These are phyloP conservation scores for Casuarina glauca DNA, from an alignment of 306 rosid species.

Conservation along the genomic window DNA sequence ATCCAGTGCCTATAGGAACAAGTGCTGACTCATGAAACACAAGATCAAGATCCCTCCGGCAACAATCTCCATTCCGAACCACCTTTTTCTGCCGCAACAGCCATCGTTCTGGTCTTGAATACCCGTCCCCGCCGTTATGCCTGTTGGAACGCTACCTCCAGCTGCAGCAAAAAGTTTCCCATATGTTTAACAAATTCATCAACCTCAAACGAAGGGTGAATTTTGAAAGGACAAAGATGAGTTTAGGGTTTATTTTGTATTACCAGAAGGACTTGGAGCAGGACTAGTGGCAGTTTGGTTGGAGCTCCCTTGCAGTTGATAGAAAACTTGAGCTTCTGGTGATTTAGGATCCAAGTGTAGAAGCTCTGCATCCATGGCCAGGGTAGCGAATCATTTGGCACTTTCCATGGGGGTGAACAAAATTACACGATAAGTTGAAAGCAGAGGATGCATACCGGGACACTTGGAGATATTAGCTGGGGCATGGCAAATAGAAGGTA, in stretches of 20 bases:
- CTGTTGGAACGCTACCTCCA: slow-evolving; percentile 27
- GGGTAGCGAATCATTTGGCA: not conserved
- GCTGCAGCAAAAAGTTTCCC: not conserved
- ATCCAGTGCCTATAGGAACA: slow-evolving; percentile 21
- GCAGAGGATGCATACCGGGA: slow-evolving; percentile 44
- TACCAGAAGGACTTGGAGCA: slow-evolving; percentile 57
- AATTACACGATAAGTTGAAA: too few relatives aligned
- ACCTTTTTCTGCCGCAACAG: slow-evolving; percentile 16
- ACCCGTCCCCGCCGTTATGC: slow-evolving; percentile 6
- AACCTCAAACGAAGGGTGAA: not conserved
- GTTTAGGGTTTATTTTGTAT: not conserved
- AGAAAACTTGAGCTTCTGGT: slow-evolving; percentile 74
- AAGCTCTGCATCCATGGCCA: slow-evolving; percentile 46
- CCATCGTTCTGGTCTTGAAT: slow-evolving; percentile 37
- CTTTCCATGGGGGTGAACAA: too few relatives aligned
- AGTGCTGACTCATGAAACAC: slow-evolving; percentile 21
- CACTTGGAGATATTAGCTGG: slow-evolving; percentile 79
- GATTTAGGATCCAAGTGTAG: slow-evolving; percentile 82
- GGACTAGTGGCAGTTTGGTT: slow-evolving; percentile 22
- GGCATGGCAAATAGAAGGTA: slow-evolving; percentile 63
- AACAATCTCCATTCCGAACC: slow-evolving; percentile 19
- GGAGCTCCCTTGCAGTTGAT: slow-evolving; percentile 43
- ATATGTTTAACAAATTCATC: not conserved
- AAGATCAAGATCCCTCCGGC: slow-evolving; percentile 33
- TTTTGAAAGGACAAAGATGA: not conserved